Base-by-base conservation (phyloP, 306 rosid genomes). In the Sophora flavescens region DNA sequence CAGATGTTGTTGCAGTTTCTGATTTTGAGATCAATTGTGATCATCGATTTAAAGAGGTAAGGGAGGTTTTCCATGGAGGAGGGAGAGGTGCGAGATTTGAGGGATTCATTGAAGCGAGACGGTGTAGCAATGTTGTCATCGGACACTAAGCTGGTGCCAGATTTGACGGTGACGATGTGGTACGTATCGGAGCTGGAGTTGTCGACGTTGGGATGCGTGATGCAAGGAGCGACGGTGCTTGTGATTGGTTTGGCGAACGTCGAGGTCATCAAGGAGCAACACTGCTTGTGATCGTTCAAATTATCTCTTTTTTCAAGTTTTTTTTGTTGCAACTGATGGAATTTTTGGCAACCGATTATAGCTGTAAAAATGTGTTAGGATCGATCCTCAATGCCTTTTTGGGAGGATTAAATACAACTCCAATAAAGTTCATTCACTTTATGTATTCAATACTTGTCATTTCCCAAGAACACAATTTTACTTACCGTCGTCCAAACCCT, bases 161-260 rank as follows among this genome's bases (percentile, higher is more conserved):
- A 83, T 16, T 35, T 80, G 74, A 47, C 50, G 48, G 77, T 86
- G 82, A 77, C 72, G 60, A 33, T 83, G 54, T 83, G 89, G 87
- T 65, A 77, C 44, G 85, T 63, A 50, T 86, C 89, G 18, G 67
- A 28, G 54, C 60, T 86, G 74, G 79, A 74, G 28, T 48, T 86
- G 16, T 69, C 77, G 28, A 70, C 18, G 8, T 56, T 64, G 30
- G 82, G 86, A 48, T 63, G 26, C 8, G 86, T 59, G 18, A 59
- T 86, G 81, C 78, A 76, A 56, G 87, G 83, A n/a, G 82, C 85
- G 53, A 83, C 89, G 9, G 36, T 86, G 18, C 63, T 70, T 7
- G 74, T 77, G 58, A 74, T 83, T 11, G 32, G 45, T 38, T 87
- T 85, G 0, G 68, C 45, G 13, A 48, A 15, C 2, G 56, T 52